Base-by-base conservation (phyloP, 2,329 filamentous ascomycete species). In the Colletotrichum noveboracense region DNA sequence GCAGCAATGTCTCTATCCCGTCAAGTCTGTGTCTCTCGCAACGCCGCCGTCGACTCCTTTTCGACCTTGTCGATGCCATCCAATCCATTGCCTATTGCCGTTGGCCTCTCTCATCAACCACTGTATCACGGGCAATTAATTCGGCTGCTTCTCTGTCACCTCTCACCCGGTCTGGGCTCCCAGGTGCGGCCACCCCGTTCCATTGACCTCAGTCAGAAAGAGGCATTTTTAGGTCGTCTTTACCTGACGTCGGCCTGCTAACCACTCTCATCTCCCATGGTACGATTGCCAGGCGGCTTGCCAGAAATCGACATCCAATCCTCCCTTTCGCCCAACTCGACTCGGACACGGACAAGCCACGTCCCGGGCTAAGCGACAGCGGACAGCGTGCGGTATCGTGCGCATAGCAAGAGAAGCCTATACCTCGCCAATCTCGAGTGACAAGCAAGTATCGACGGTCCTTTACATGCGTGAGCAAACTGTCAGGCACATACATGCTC, bases 1-100 rank as follows among this genome's bases (percentile, higher is more conserved):
- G 73, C 73, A 68, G 38, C 70, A 69, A 52, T 56, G 73, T 68
- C 73, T 73, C 43, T 62, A 58, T 62, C 64, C 52, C 36, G 56
- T 55, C 72, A 66, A 30, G 30, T 24, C 32, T 61, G 28, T 62
- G 67, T 34, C 28, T 26, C 34, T 34, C 10, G 18, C 62, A 21
- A 32, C n/a, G 18, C 58, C 34, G 5, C 36, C 10, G 26, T 34
- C 30, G n/a, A 48, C 58, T 72, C 52, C 36, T 30, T 30, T n/a
- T 60, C 26, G 56, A 18, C 56, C 12, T 21, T 34, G 34, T 64
- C 34, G 61, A 38, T 32, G n/a, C 61, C 21, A 38, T 18, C 58
- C 56, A 48, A 2, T 21, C n/a, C 6, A 3, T 21, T 52, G 62
- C 32, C 58, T 5, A n/a, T 30, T 26, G 30, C 30, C 10, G 36